phyloP scores from a whole-genome alignment of 495 filamentous ascomycete species.

The Apodospora peruviana region DNA sequence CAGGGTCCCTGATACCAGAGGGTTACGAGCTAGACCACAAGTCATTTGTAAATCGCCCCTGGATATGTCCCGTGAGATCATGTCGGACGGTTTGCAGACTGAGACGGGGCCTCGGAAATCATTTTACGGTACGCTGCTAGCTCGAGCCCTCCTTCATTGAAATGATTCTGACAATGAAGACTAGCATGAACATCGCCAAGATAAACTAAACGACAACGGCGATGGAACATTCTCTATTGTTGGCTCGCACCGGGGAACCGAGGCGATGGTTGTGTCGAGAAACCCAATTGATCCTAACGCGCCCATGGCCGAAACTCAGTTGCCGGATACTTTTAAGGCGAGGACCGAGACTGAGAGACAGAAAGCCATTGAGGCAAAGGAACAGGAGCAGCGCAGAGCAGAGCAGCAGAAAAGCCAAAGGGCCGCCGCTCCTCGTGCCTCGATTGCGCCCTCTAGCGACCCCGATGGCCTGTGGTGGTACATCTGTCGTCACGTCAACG shows the following conservation, averaged over 20 bases:
- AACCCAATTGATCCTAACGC: slow-evolving; percentile 5
- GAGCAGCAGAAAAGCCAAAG: neutral
- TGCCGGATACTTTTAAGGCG: neutral
- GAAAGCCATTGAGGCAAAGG: neutral
- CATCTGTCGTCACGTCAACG: neutral
- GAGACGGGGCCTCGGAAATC: neutral
- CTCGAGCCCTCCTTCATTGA: no score
- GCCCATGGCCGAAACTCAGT: neutral
- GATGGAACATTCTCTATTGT: slow-evolving; percentile 12
- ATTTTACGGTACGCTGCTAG: slow-evolving; percentile 10
- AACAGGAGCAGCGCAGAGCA: neutral
- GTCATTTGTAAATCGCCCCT: slow-evolving; percentile 1
- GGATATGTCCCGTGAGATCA: slow-evolving; percentile 15
- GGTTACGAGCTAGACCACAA: slow-evolving; percentile 9
- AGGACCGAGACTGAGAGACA: no score
- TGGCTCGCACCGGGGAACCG: neutral
- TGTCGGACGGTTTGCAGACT: slow-evolving; percentile 6
- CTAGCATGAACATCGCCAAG: neutral
- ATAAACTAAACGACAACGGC: slow-evolving; percentile 7
- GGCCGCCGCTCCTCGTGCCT: no score
- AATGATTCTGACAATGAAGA: no score
- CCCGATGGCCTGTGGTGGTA: neutral
- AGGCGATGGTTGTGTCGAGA: slow-evolving; percentile 8
- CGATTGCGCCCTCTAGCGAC: neutral
- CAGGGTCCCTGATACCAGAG: slow-evolving; percentile 10